Conservation (phyloP, 2,329 filamentous ascomycete genomes). For the Orbilia blumenaviensis region DNA sequence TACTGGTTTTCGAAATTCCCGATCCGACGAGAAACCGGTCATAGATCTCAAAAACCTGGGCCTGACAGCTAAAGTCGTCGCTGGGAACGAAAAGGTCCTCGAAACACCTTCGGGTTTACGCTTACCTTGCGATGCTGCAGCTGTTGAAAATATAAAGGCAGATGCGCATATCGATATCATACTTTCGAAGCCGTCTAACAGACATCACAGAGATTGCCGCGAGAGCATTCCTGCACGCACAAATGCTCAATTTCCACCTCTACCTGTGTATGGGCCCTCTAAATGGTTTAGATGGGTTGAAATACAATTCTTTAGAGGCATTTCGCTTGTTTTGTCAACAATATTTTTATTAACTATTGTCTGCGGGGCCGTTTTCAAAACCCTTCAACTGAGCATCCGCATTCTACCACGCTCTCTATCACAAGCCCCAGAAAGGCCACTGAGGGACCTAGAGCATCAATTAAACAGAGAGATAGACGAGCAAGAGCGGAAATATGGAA, state of each 20-base stretch:
- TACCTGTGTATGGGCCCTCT: conserved; percentile 82
- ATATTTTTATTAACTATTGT: conserved; percentile 80
- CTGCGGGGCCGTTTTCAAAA: conserved; percentile 69
- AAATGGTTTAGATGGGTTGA: conserved; percentile 73
- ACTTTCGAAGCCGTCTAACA: background rate
- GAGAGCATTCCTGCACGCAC: conserved; percentile 71
- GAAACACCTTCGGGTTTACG: conserved; percentile 35
- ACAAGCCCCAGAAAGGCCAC: background rate
- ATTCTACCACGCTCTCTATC: background rate
- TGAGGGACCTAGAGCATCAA: conserved; percentile 62
- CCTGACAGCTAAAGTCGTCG: conserved; percentile 32
- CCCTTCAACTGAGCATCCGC: background rate
- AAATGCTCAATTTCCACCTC: conserved; percentile 82
- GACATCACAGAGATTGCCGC: too few relatives aligned
- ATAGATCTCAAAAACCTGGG: conserved; percentile 24
- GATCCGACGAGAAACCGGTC: background rate
- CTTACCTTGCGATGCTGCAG: conserved; percentile 13
- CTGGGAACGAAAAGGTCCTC: conserved; percentile 42
- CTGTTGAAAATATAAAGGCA: conserved; percentile 11
- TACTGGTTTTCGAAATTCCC: conserved; percentile 18
- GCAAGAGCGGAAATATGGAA: conserved; percentile 72
- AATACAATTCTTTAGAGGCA: conserved; percentile 71
- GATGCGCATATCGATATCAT: conserved; percentile 23
- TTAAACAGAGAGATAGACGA: conserved; percentile 63
- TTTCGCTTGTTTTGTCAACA: conserved; percentile 79